phyloP scores from a whole-genome alignment of 805 yeast genomes.

The Trichomonascus vanleenenianus region DNA sequence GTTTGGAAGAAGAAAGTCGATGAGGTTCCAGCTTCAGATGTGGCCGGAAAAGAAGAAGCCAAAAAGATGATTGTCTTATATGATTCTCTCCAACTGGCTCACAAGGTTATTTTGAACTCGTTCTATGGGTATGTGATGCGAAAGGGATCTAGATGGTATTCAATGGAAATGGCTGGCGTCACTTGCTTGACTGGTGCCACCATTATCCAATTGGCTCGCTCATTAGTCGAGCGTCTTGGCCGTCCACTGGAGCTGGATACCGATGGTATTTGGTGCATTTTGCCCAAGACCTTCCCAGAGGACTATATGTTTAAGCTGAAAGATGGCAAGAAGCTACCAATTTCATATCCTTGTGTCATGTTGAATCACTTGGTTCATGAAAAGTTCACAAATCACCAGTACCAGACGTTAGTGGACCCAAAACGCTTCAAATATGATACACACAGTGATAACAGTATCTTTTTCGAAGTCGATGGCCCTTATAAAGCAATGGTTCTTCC shows the following conservation, averaged over 20 bases:
- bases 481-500: slow-evolving; percentile 96
- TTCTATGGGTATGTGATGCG: slow-evolving; percentile 99
- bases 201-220: slow-evolving; percentile 93
- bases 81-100: slow-evolving; percentile 94
- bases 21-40: slow-evolving; percentile 45
- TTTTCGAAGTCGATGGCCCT: slow-evolving; percentile 98
- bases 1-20: slow-evolving; percentile 82
- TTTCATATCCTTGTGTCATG: slow-evolving; percentile 96
- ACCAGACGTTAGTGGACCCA: slow-evolving; percentile 77
- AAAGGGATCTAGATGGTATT: slow-evolving; percentile 98
- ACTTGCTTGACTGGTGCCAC: slow-evolving; percentile 98
- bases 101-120: slow-evolving; percentile 91
- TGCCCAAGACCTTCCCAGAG: slow-evolving; percentile 91
- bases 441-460: slow-evolving; percentile 84
- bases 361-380: slow-evolving; percentile 87
- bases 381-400: slow-evolving; percentile 87
- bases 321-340: slow-evolving; percentile 66
- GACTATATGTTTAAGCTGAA: slow-evolving; percentile 62
- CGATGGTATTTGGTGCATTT: slow-evolving; percentile 99
- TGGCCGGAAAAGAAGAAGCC: slow-evolving; percentile 74
- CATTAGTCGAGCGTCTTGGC: slow-evolving; percentile 85
- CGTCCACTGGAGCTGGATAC: slow-evolving; percentile 95
- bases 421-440: slow-evolving; percentile 61
- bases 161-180: slow-evolving; percentile 99
- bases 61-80: slow-evolving; percentile 87